Evolutionary conservation across 257 asterid genomes (phyloP).

Genomic region (Rhazya stricta): DNA sequence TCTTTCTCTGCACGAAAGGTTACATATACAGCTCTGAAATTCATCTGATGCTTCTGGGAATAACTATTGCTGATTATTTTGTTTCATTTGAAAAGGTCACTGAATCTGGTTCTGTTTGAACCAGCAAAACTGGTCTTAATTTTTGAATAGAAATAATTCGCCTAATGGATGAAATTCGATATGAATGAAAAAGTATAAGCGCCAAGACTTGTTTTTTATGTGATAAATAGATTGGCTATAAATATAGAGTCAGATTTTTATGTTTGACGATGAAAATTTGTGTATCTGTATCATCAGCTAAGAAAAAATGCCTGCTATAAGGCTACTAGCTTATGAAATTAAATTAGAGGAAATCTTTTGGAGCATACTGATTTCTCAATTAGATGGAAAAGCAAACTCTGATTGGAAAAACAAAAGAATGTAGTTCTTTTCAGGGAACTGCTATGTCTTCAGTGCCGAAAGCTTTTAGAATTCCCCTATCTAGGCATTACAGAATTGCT

Average conservation of each 20-base stretch:
- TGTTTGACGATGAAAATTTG: no score
- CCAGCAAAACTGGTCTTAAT: background rate
- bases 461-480: background rate
- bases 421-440: conserved; percentile 1
- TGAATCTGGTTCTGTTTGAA: background rate
- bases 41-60: background rate
- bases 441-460: background rate
- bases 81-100: background rate
- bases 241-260: background rate
- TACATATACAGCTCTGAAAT: background rate
- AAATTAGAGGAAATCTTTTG: background rate
- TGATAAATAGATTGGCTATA: background rate
- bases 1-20: background rate
- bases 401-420: background rate
- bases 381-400: background rate
- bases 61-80: background rate
- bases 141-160: background rate
- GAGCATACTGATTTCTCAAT: background rate
- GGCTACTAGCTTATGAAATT: background rate
- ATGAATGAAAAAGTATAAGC: background rate
- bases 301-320: background rate
- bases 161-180: background rate
- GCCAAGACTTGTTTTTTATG: background rate
- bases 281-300: background rate
- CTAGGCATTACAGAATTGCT: background rate